These are phyloP conservation scores for Geotrichum macrosporum DNA, from an alignment of 1,139 yeast genomes.

Conservation along the genomic window DNA sequence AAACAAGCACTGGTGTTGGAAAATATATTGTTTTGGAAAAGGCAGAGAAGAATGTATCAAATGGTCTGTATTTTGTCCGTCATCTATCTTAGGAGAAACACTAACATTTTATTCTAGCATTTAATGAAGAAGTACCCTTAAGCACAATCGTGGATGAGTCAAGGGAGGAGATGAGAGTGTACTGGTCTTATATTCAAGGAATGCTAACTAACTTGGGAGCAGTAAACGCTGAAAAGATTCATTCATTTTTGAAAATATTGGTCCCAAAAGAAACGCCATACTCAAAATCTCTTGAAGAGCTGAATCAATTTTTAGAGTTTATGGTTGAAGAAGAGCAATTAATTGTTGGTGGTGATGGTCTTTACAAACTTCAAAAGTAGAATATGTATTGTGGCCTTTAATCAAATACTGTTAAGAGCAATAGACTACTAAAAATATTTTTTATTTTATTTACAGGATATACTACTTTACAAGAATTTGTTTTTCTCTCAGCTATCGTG, in stretches of 20 bases:
- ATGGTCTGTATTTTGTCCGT: too few species aligned
- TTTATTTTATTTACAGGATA: too few species aligned
- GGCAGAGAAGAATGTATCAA: constrained; percentile 29
- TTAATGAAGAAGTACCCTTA: constrained; percentile 2
- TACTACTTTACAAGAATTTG: too few species aligned
- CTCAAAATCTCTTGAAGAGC: constrained; percentile 41
- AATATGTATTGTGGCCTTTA: too few species aligned
- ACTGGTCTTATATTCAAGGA: constrained; percentile 50
- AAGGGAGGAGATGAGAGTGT: constrained; percentile 40
- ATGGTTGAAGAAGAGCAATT: constrained; percentile 47
- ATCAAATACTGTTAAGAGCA: too few species aligned
- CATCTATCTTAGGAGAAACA: too few species aligned
- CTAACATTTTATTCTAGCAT: neutral
- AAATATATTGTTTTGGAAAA: constrained; percentile 30
- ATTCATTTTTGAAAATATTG: constrained; percentile 50
- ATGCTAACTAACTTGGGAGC: constrained; percentile 55
- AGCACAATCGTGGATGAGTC: constrained; percentile 27
- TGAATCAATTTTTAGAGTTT: constrained; percentile 40
- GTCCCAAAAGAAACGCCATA: constrained; percentile 52
- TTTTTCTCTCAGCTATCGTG: too few species aligned
- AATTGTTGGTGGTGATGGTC: constrained; percentile 23
- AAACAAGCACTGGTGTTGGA: constrained; percentile 18
- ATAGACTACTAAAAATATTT: too few species aligned
- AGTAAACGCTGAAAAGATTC: constrained; percentile 48
- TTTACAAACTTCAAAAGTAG: constrained; percentile 13